Conservation (phyloP, 2,329 filamentous ascomycete genomes). For the Sporothrix curviconia region DNA sequence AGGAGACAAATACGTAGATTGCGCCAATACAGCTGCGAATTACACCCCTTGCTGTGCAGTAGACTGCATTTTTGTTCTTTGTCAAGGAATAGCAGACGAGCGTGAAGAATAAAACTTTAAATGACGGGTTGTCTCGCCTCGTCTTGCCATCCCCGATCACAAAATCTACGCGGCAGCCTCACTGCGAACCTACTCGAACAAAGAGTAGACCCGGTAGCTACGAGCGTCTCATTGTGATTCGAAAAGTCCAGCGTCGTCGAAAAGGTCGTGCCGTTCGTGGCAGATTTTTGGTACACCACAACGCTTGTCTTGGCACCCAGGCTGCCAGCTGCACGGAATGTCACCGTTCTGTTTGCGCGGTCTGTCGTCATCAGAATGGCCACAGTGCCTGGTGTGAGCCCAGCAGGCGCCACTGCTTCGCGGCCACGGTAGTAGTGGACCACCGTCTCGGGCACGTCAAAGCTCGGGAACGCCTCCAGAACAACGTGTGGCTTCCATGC, state of each 20-base stretch:
- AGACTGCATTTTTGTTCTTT: too few relatives aligned
- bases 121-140: too few relatives aligned
- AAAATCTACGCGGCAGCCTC: neutral
- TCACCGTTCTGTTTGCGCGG: neutral
- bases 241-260: neutral
- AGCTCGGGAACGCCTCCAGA: constrained; percentile 29
- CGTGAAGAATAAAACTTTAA: too few relatives aligned
- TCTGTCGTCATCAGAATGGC: neutral
- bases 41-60: too few relatives aligned
- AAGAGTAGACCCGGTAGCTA: neutral
- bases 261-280: neutral
- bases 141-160: neutral
- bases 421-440: constrained; percentile 13
- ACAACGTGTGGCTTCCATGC: constrained; percentile 25
- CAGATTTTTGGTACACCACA: constrained; percentile 1
- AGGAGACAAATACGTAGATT: neutral
- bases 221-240: neutral
- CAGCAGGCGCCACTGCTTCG: neutral
- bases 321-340: neutral
- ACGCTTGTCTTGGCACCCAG: neutral
- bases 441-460: constrained; percentile 13
- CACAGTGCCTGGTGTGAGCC: neutral
- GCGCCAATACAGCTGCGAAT: too few relatives aligned
- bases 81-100: too few relatives aligned
- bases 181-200: neutral